Base-by-base conservation (phyloP, 495 filamentous ascomycete species). In the Daldinia bambusicola region DNA sequence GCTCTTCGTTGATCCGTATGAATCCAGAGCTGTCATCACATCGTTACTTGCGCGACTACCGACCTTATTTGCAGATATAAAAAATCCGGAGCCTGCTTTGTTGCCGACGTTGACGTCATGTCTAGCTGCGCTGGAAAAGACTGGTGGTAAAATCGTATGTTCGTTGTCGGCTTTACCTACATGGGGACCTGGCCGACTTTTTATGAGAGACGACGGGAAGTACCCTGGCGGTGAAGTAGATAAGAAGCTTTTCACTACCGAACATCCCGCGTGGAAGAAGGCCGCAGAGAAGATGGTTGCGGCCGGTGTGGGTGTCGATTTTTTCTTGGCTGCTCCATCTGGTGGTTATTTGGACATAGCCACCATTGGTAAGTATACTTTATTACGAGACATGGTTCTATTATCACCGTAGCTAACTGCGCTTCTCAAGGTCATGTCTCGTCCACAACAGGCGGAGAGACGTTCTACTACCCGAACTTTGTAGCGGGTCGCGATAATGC, bases 381-480 rank as follows among this genome's bases (percentile, higher is more conserved):
- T 3, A 26, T 26, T 2, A 51, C 61, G 37, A 16, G 31, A 37
- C 4, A 34, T 37, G 12, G 31, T 13, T 50, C 31, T 22, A n/a
- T 48, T 8, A 7, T 10, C 53, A 51, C 40, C 6, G 32, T 59
- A 50, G 58, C 76, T 74, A 56, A 67, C 79, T 75, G 56, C 41
- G 14, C 9, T 0, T 16, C n/a, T 36, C 6, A 61, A 88, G 88
- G 92, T 41, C 87, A 92, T 78, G 86, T 93, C 14, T 84, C 92
- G 6, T 87, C 91, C 30, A 87, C 91, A 8, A 97, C 91, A 3
- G 95, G 96, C 63, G 95, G 95, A 51, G 96, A 98, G 78, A 92
- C 88, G 0, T 98, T 91, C 80, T 97, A 95, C 83, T 99, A 97
- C 71, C 93, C 95, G 16, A 98, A 97, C 75, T 99, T 96, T 83